phyloP scores from a whole-genome alignment of 805 yeast genomes.

The Ascoidea rubescens region DNA sequence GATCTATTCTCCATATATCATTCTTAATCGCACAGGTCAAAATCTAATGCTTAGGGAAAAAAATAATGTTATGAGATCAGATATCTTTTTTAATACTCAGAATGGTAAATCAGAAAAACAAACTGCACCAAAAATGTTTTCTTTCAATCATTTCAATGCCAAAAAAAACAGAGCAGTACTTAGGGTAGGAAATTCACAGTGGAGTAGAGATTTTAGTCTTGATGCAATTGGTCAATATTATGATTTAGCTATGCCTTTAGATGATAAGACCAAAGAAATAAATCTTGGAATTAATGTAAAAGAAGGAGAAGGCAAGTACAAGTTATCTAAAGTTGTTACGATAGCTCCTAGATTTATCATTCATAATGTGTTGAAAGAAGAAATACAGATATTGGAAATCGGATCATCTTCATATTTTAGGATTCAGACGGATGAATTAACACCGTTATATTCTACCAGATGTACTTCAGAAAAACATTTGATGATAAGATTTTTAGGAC shows the following conservation, averaged over 20 bases:
- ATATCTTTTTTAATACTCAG: constrained; percentile 16
- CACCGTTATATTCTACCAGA: constrained; percentile 50
- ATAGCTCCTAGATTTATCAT: constrained; percentile 75
- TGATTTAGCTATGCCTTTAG: constrained; percentile 37
- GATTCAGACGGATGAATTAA: constrained; percentile 31
- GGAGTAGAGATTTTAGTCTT: constrained; percentile 66
- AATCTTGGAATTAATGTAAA: constrained; percentile 61
- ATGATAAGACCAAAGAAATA: constrained; percentile 43
- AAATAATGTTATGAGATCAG: constrained; percentile 36
- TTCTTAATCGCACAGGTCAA: constrained; percentile 68
- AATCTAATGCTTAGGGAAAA: constrained; percentile 46
- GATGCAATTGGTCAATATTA: constrained; percentile 81
- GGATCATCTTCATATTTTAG: constrained; percentile 41
- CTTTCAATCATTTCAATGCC: constrained; percentile 49
- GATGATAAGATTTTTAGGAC: constrained; percentile 40
- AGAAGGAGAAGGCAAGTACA: constrained; percentile 81
- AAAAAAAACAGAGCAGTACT: constrained; percentile 54
- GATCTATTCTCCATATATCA: constrained; percentile 74
- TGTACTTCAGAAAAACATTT: constrained; percentile 42
- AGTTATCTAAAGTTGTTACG: constrained; percentile 61
- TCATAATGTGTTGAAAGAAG: constrained; percentile 42
- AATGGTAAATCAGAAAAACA: constrained; percentile 19
- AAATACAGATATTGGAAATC: constrained; percentile 48
- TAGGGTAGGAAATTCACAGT: constrained; percentile 50
- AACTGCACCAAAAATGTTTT: constrained; percentile 64